Base-by-base conservation (phyloP, 2,329 filamentous ascomycete species). In the Colletotrichum siamense region DNA sequence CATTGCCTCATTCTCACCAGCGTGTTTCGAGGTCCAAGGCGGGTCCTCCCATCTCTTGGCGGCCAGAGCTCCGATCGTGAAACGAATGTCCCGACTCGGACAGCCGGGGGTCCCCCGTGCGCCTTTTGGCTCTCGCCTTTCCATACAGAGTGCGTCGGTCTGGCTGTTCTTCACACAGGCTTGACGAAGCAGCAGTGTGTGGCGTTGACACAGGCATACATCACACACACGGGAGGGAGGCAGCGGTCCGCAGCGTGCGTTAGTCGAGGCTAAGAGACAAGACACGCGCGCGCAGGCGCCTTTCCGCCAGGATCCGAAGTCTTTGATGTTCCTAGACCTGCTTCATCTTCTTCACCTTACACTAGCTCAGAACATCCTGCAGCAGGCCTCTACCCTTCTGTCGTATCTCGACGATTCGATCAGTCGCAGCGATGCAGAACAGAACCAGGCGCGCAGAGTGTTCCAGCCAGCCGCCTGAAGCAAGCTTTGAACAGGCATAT, bases 41-140 rank as follows among this genome's bases (percentile, higher is more conserved):
- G 73, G 70, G 73, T 65, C 73, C 64, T 73, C 57, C 70, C 73
- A 76, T 76, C 63, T 73, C 73, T 73, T 73, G 73, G 73, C 73
- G 73, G 70, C 70, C 73, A 73, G 73, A 73, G 73, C 73, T 69
- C 70, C 65, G 73, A 73, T 76, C 57, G 26, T 76, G 73, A 76
- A 76, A 76, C 73, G 59, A 76, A 73, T 69, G 70, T 64, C 64
- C 73, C 73, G 73, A 73, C 73, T 76, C 70, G 64, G 28, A 61
- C 70, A n/a, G 44, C 70, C 70, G 34, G 70, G 26, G 57, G 44
- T 10, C 44, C 59, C 64, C 64, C 64, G 64, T 61, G 55, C 36
- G 32, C 67, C 65, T 36, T 52, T 32, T 66, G 34, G 28, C 55
- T 55, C n/a, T 36, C 24, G 8, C 15, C n/a, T 57, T 44, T 39